Conservation (phyloP, 2,329 filamentous ascomycete species). For the Aspergillus fumigatus region DNA sequence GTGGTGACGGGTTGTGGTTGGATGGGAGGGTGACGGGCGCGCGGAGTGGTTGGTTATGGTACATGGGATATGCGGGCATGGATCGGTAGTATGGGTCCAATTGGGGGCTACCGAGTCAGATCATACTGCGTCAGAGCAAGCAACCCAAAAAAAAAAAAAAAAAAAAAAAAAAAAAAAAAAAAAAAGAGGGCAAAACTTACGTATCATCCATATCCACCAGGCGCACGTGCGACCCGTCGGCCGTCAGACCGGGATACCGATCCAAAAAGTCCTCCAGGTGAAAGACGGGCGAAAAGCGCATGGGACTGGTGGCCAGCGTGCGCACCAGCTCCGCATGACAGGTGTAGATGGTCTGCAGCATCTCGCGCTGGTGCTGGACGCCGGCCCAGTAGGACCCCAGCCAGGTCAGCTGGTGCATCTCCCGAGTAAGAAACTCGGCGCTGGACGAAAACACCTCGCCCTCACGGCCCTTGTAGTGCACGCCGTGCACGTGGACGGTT, state of each 20-base stretch:
- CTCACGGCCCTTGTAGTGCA: slow-evolving; percentile 66
- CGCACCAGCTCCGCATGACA: slow-evolving; percentile 80
- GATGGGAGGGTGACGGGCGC: slow-evolving; percentile 26
- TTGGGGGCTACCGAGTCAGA: background rate
- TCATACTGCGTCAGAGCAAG: background rate
- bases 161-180: too few species aligned
- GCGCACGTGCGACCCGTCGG: slow-evolving; percentile 71
- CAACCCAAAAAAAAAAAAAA: too few species aligned
- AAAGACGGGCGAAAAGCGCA: slow-evolving; percentile 73
- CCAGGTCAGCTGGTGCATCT: slow-evolving; percentile 75
- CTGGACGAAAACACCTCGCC: slow-evolving; percentile 60
- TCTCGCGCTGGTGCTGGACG: slow-evolving; percentile 74
- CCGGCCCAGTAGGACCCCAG: slow-evolving; percentile 71
- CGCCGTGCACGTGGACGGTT: slow-evolving; percentile 82
- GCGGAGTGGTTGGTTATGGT: slow-evolving; percentile 6
- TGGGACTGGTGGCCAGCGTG: slow-evolving; percentile 61
- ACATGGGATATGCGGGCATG: background rate
- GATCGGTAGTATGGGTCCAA: slow-evolving; percentile 8
- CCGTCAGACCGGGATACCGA: slow-evolving; percentile 66
- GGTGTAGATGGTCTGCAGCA: slow-evolving; percentile 69
- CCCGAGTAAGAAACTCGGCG: slow-evolving; percentile 67
- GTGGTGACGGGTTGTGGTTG: background rate
- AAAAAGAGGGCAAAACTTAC: background rate
- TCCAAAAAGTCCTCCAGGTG: slow-evolving; percentile 87
- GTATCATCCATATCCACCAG: slow-evolving; percentile 63